Percentiles rank a stretch among this genome's conserved stretches.
phyloP scores from a whole-genome alignment of 2,329 filamentous ascomycete species.

The Aspergillus sp. region DNA sequence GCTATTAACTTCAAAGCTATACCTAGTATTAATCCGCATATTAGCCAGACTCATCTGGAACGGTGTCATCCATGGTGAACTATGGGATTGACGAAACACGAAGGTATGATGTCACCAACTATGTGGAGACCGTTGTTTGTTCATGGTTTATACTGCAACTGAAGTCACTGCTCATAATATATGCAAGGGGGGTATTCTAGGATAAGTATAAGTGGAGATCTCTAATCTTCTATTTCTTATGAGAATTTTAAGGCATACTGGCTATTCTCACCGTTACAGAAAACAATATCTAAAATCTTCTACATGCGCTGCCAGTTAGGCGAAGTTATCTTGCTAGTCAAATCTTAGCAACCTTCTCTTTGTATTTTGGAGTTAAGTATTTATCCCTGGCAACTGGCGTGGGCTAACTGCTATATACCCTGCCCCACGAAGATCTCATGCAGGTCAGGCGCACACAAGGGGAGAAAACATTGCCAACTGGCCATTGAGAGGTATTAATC shows the following conservation, averaged over 20 bases:
- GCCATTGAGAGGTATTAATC: no score
- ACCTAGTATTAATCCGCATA: not conserved
- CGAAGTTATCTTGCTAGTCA: no score
- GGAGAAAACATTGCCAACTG: no score
- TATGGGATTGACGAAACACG: not conserved
- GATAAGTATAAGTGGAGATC: no score
- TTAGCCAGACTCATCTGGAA: no score
- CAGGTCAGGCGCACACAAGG: not conserved
- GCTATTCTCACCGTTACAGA: no score
- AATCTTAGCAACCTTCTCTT: no score
- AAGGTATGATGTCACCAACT: not conserved
- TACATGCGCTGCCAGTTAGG: no score
- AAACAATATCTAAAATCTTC: no score
- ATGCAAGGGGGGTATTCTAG: not conserved
- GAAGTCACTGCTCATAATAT: not conserved
- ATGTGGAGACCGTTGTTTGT: not conserved
- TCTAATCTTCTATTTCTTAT: no score
- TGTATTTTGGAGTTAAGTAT: not conserved
- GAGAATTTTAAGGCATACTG: no score
- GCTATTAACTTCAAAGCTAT: not conserved
- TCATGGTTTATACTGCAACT: not conserved
- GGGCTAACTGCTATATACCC: not conserved
- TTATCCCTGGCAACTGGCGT: not conserved
- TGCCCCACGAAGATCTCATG: not conserved
- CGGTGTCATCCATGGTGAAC: no score